Base-by-base conservation (phyloP, 2,329 filamentous ascomycete genomes). In the Fusarium proliferatum region DNA sequence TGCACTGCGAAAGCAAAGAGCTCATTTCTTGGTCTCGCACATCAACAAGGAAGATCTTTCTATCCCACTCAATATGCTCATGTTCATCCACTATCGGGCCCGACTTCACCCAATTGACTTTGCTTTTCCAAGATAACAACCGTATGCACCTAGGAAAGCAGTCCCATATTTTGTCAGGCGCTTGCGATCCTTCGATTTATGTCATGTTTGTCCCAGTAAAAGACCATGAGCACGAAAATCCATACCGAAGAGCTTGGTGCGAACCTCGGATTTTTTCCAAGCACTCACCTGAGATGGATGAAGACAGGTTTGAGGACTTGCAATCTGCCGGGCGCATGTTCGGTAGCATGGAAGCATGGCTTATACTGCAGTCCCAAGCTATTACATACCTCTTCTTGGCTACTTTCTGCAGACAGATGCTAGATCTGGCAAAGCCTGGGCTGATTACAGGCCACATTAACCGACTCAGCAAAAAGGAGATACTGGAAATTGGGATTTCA, bases 11-110 rank as follows among this genome's bases (percentile, higher is more conserved):
- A 64, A 59, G 15, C 46, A 73, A 13, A 64, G 75, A 45, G 68
- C 75, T 21, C 69, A 49, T 17, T 76, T 75, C 34, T 63, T 78
- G 23, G 75, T 71, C 9, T 69, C 76, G 5, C 75, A 78, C 33
- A 74, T 78, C 43, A 77, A 76, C 36, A 33, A 64, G 16, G 42
- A 57, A 9, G 76, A 78, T 30, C 52, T 78, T 15, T 43, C 45
- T 3, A 58, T 73, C 23, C 67, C 69, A 3, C n/a, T 33, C 10
- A 69, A 74, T 33, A 60, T 78, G 23, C 61, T 76, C 49, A 64
- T 28, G 7, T 78, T 78, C 39, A 74, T 78, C 33, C 73, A 78
- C 36, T 39, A 63, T 42, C 74, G 76, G 9, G 74, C 61, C 28
- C 69, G 73, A 38, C 23, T 58, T 34, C 23, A 26, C 11, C 76